A percentile compares a stretch with the other conserved stretches of the same genome.
Conservation (phyloP, 1,139 yeast species). For the Yarrowia galli region DNA sequence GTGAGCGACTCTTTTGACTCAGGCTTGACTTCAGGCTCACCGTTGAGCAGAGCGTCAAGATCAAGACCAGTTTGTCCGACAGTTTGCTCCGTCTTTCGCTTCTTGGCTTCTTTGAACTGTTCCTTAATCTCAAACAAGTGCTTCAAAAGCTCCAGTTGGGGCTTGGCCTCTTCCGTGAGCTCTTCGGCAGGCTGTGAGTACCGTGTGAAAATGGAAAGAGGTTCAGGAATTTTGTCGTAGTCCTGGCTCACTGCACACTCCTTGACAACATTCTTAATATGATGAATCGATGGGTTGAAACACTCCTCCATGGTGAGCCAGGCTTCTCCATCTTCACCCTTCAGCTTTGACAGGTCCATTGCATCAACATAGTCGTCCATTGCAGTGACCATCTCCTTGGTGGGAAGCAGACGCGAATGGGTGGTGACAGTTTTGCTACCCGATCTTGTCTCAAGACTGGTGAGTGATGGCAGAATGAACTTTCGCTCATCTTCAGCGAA, state of each 20-base stretch:
- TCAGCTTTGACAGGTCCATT: conserved; percentile 52
- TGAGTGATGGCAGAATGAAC: conserved; percentile 64
- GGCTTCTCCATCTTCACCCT: conserved; percentile 41
- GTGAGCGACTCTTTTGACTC: not conserved
- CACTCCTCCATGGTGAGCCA: conserved; percentile 42
- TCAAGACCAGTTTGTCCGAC: conserved; percentile 10
- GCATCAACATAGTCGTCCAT: conserved; percentile 55
- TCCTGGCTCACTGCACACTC: conserved; percentile 47
- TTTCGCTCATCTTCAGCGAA: conserved; percentile 78
- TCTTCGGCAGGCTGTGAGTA: conserved; percentile 43
- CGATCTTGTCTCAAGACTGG: conserved; percentile 49
- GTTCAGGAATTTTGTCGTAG: conserved; percentile 42
- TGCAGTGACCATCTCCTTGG: conserved; percentile 49
- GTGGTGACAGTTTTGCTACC: conserved; percentile 49
- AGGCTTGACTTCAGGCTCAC: conserved; percentile 2
- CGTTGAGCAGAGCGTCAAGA: conserved; percentile 19
- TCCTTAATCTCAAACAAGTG: conserved; percentile 44
- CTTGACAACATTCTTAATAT: conserved; percentile 48
- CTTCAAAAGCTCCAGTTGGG: conserved; percentile 44
- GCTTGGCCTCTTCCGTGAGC: conserved; percentile 41
- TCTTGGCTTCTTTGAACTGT: conserved; percentile 33
- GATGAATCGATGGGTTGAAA: conserved; percentile 48
- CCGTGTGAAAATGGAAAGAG: conserved; percentile 43
- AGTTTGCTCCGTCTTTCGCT: conserved; percentile 18
- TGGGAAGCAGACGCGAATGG: conserved; percentile 48